Conservation (phyloP, 2,329 filamentous ascomycete species). For the Epichloe uncinata region DNA sequence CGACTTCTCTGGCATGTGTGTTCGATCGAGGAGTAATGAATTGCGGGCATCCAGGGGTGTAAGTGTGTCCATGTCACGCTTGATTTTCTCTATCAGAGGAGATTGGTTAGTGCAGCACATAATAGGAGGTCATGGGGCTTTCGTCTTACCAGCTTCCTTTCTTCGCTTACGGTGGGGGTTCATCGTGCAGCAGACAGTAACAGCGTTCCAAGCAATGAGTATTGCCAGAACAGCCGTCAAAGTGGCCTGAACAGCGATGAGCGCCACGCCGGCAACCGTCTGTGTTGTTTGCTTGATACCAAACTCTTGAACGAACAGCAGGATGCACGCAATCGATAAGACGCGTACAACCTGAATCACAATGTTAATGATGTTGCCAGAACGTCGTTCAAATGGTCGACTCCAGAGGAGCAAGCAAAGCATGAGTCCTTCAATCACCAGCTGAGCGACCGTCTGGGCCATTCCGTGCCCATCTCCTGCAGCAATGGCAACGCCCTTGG, state of each 20-base stretch:
- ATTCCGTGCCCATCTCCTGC: slow-evolving; percentile 76
- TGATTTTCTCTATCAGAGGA: slow-evolving; percentile 49
- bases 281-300: slow-evolving; percentile 83
- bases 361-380: slow-evolving; percentile 87
- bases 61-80: slow-evolving; percentile 66
- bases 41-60: slow-evolving; percentile 81
- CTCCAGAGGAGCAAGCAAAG: slow-evolving; percentile 69
- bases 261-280: slow-evolving; percentile 82
- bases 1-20: slow-evolving; percentile 21
- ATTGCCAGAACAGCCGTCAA: slow-evolving; percentile 75
- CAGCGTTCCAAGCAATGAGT: slow-evolving; percentile 77
- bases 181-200: slow-evolving; percentile 68
- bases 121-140: slow-evolving; percentile 11
- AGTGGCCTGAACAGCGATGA: slow-evolving; percentile 81
- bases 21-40: slow-evolving; percentile 60
- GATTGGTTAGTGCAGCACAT: slow-evolving; percentile 7
- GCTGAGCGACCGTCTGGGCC: slow-evolving; percentile 63
- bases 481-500: slow-evolving; percentile 75
- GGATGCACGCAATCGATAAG: slow-evolving; percentile 73
- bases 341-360: slow-evolving; percentile 81
- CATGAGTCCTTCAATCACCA: slow-evolving; percentile 71
- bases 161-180: slow-evolving; percentile 83
- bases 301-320: slow-evolving; percentile 89
- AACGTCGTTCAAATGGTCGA: slow-evolving; percentile 75
- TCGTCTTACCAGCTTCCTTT: slow-evolving; percentile 71